A percentile compares a stretch with the other conserved stretches of the same genome.
These are phyloP conservation scores for Chromera velia DNA, from an alignment of 73 alveolate species.

Conservation along the genomic window DNA sequence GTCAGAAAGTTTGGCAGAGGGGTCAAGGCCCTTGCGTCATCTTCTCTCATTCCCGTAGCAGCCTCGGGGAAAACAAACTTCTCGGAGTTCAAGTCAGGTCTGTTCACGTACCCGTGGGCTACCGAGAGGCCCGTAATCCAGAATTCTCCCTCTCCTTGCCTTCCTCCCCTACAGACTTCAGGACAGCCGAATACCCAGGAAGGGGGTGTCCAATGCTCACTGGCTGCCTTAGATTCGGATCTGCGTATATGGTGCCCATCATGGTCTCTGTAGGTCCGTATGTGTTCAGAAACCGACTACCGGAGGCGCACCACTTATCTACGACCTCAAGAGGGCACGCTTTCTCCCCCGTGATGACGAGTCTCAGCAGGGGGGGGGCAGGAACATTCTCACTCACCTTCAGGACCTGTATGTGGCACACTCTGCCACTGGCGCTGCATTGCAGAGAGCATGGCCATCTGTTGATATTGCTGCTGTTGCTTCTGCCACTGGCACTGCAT, in stretches of 20 bases:
- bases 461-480: no score
- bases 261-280: background rate
- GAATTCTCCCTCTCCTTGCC: no score
- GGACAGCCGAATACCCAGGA: background rate
- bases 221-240: background rate
- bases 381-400: background rate
- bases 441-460: no score
- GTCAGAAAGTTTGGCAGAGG: no score
- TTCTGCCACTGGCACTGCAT: no score
- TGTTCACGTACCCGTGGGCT: background rate
- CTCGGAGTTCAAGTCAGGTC: background rate
- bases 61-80: no score
- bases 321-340: background rate
- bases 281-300: background rate
- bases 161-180: no score
- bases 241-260: background rate
- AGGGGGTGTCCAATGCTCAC: background rate
- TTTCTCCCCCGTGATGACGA: background rate
- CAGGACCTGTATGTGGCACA: background rate
- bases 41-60: no score
- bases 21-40: no score
- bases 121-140: no score
- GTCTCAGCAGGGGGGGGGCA: background rate
- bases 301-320: background rate
- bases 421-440: no score